These are phyloP conservation scores for Geotrichum ghanense DNA, from an alignment of 805 yeast genomes.

Conservation along the genomic window DNA sequence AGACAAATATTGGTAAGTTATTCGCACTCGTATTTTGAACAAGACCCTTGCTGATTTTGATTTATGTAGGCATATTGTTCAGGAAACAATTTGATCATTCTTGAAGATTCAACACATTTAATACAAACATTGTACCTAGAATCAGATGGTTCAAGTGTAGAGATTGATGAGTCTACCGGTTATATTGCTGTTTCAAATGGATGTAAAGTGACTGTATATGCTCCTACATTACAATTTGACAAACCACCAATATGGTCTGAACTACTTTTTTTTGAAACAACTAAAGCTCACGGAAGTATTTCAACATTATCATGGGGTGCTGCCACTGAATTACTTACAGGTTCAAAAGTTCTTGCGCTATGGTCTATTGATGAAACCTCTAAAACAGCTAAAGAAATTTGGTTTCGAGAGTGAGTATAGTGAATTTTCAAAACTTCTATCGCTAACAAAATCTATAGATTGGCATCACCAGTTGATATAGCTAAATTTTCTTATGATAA, in stretches of 20 bases:
- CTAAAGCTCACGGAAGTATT: conserved; percentile 25
- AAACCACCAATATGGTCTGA: conserved; percentile 10
- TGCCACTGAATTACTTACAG: conserved; percentile 45
- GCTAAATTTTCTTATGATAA: conserved; percentile 59
- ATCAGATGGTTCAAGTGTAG: conserved; percentile 53
- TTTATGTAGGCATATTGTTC: conserved; percentile 53
- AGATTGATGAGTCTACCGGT: conserved; percentile 52
- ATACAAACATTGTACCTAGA: conserved; percentile 71
- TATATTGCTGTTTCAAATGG: conserved; percentile 20
- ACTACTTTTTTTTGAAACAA: conserved; percentile 7
- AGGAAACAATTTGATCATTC: conserved; percentile 71
- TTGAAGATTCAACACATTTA: conserved; percentile 39
- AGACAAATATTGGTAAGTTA: conserved; percentile 41
- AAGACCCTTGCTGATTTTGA: background rate
- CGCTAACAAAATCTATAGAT: conserved; percentile 35
- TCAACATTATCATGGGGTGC: conserved; percentile 46
- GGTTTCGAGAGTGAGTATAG: conserved; percentile 1
- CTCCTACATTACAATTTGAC: conserved; percentile 15
- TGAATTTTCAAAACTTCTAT: background rate
- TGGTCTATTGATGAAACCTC: conserved; percentile 31
- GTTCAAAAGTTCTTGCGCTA: conserved; percentile 43
- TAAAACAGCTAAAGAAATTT: background rate
- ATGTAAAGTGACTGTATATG: conserved; percentile 14
- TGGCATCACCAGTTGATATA: conserved; percentile 49
- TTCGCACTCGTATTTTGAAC: no score